Percentiles rank a stretch among this genome's conserved stretches.
Conservation (phyloP, 495 filamentous ascomycete genomes). For the Trichocladium uniseriatum region DNA sequence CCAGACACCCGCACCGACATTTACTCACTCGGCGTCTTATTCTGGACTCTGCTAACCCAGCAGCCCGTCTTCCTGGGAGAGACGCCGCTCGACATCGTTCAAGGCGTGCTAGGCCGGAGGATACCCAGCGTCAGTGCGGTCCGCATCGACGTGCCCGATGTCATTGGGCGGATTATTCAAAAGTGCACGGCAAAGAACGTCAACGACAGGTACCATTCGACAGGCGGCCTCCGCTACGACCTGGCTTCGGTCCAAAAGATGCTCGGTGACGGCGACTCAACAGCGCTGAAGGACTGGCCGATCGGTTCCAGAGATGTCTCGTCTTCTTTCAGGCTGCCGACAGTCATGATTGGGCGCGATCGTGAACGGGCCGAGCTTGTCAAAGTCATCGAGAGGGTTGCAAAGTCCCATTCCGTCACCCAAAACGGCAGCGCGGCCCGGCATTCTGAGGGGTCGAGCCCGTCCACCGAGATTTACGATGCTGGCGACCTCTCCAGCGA, state of each 20-base stretch:
- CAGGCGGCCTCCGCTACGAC: conserved; percentile 71
- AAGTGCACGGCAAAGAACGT: conserved; percentile 85
- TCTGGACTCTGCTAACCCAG: conserved; percentile 76
- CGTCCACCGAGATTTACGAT: conserved; percentile 49
- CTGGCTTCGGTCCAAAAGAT: conserved; percentile 58
- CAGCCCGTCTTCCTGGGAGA: conserved; percentile 66
- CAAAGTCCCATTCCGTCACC: conserved; percentile 45
- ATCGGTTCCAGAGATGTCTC: conserved; percentile 72
- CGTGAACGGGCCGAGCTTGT: conserved; percentile 60
- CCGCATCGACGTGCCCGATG: conserved; percentile 71
- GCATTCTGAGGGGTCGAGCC: conserved; percentile 45
- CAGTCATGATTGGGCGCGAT: conserved; percentile 66
- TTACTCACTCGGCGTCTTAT: conserved; percentile 76
- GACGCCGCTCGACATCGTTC: conserved; percentile 76
- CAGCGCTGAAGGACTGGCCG: conserved; percentile 56
- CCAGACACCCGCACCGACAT: conserved; percentile 86
- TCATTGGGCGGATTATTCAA: conserved; percentile 68
- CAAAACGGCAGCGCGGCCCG: conserved; percentile 37
- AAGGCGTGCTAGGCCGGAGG: conserved; percentile 68
- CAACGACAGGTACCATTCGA: conserved; percentile 74
- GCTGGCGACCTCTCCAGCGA: conserved; percentile 43
- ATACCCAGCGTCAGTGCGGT: conserved; percentile 64
- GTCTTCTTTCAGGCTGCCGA: conserved; percentile 76
- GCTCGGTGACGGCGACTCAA: conserved; percentile 63
- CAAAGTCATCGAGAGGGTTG: conserved; percentile 61